phyloP scores from a whole-genome alignment of 139 green algal genomes.

The Asterochloris sp. region DNA sequence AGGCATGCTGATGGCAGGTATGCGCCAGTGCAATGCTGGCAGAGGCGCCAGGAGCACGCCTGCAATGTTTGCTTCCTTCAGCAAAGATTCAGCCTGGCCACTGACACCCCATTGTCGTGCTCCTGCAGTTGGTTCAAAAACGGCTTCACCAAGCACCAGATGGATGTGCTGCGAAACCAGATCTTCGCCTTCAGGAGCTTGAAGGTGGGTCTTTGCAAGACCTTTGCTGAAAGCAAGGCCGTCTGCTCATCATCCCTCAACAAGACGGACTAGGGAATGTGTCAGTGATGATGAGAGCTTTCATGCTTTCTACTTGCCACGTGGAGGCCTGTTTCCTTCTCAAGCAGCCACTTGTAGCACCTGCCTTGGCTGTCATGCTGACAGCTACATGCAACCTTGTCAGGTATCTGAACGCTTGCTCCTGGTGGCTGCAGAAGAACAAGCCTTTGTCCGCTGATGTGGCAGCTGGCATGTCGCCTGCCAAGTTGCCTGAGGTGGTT shows the following conservation, averaged over 20 bases:
- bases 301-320: no score
- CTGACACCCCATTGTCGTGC: no score
- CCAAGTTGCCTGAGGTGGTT: neutral
- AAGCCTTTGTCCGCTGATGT: neutral
- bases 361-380: neutral
- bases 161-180: slow-evolving; percentile 41
- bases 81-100: no score
- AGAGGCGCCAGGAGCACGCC: no score
- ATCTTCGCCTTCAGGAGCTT: slow-evolving; percentile 50
- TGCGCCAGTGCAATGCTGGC: no score
- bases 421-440: neutral
- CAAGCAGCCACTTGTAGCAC: no score
- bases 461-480: neutral
- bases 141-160: slow-evolving; percentile 45
- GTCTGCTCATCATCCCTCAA: no score
- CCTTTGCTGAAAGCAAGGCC: neutral
- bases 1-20: no score
- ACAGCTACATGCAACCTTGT: neutral
- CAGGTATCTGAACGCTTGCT: neutral
- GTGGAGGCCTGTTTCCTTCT: neutral
- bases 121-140: neutral
- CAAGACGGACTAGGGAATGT: no score
- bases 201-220: slow-evolving; percentile 17
- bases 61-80: no score
- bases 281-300: no score